phyloP scores from a whole-genome alignment of 208 protist genomes.

The Wallacemonas sp. region DNA sequence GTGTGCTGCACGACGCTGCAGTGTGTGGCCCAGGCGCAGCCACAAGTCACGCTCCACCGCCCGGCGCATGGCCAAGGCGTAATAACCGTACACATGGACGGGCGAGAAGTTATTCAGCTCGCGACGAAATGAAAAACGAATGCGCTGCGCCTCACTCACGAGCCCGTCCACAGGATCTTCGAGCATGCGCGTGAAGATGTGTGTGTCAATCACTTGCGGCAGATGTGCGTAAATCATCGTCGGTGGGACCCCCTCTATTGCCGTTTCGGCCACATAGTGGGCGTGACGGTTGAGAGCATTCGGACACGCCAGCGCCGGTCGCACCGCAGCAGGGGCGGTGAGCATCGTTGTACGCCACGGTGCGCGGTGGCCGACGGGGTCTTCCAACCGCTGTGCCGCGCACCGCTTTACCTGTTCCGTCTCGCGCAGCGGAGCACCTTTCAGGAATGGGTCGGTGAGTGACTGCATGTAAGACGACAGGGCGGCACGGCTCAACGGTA shows the following conservation, averaged over 20 bases:
- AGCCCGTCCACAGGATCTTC: slow-evolving; percentile 18
- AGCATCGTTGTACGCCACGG: slow-evolving; percentile 3
- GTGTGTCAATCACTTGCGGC: slow-evolving; percentile 18
- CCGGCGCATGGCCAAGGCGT: slow-evolving; percentile 26
- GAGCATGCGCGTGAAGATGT: slow-evolving; percentile 7
- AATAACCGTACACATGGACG: slow-evolving; percentile 19
- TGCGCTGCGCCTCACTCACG: neutral
- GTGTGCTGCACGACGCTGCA: neutral
- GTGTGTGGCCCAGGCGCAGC: neutral
- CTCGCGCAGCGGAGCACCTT: neutral
- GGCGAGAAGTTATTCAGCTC: slow-evolving; percentile 18
- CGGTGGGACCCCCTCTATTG: slow-evolving; percentile 16
- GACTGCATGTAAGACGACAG: neutral
- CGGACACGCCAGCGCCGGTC: neutral
- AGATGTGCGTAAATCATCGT: slow-evolving; percentile 29
- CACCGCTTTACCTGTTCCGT: neutral
- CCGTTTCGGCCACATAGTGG: slow-evolving; percentile 7
- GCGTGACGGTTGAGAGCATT: slow-evolving; percentile 17
- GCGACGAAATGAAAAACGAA: slow-evolving; percentile 12
- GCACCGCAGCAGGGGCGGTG: neutral
- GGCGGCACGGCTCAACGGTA: neutral
- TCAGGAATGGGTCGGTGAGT: neutral
- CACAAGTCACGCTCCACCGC: slow-evolving; percentile 16
- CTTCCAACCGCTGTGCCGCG: neutral
- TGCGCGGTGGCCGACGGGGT: neutral